Evolutionary conservation across 495 filamentous ascomycete species (phyloP), one percentile per base, ranked within the genome.

Genomic region (Neurospora africana): DNA sequence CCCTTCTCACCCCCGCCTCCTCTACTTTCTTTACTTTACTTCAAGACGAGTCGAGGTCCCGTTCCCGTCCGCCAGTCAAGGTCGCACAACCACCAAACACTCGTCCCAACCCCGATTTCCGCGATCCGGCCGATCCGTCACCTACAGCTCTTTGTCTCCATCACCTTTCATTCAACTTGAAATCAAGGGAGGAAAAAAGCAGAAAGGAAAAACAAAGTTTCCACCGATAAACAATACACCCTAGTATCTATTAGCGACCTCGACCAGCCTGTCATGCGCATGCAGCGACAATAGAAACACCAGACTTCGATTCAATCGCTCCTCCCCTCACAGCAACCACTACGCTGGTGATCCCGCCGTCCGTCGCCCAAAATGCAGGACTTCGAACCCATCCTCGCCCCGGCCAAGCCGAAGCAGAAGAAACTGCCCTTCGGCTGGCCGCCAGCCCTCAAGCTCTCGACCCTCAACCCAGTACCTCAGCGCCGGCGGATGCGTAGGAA

Each of bases 401-500:
- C 75, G 43, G 44, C 75, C 43, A 79, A 80, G 72, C 72, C 78
- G 35, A 74, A 74, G 67, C 21, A 69, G 39, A 81, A 77, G 67
- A 67, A 78, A 40, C 73, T 80, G 11, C 78, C 77, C 4, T 77
- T 81, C 33, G 41, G 72, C 19, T 80, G 77, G 77, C 77, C 78
- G 19, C 67, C 41, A 38, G 41, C 74, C n/a, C 73, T 77, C 67
- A 76, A 73, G 44, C 74, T 81, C 41, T 72, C 75, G 35, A 74
- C 76, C 30, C 79, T 73, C 78, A 83, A 83, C 78, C 81, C 89
- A 68, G 84, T 94, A 27, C 90, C 92, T 80, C 87, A 91, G 53
- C 86, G 91, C 81, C 90, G 91, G 68, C 86, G 91, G 73, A 89
- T 87, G 82, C 84, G 94, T 76, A 87, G 91, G 68, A 85, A 91